phyloP scores from a whole-genome alignment of 78 protist genomes.

The Planoprotostelium fungivorum region DNA sequence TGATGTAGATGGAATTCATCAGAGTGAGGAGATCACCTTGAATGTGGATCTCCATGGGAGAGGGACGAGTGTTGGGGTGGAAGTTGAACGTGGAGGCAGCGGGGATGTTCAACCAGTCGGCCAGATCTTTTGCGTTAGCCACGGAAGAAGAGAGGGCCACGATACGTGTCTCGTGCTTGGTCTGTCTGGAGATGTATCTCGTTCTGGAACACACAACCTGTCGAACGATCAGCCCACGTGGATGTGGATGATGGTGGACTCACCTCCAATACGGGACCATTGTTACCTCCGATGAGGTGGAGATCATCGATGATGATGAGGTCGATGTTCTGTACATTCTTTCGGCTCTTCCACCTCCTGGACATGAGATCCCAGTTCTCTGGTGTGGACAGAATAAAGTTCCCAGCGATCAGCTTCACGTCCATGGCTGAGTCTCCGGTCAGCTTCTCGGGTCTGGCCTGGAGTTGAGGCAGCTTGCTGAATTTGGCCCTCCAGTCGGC shows the following conservation, averaged over 20 bases:
- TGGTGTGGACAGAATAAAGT: conserved; percentile 87
- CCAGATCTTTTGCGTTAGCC: conserved; percentile 97
- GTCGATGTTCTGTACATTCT: conserved; percentile 73
- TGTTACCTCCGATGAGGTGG: conserved; percentile 94
- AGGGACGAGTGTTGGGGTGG: conserved; percentile 96
- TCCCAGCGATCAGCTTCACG: background rate
- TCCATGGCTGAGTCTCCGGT: background rate
- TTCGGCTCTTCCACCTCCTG: conserved; percentile 90
- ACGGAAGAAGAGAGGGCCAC: conserved; percentile 98
- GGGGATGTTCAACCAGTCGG: conserved; percentile 94
- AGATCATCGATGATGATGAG: conserved; percentile 94
- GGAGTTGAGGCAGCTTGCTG: background rate
- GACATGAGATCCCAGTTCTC: conserved; percentile 99
- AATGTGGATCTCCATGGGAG: conserved; percentile 86
- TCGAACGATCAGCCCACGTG: background rate
- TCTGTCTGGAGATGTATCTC: conserved; percentile 77
- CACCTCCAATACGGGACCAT: conserved; percentile 97
- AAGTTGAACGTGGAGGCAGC: conserved; percentile 92
- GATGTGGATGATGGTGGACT: conserved; percentile 63
- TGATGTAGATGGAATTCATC: background rate
- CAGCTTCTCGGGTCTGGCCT: background rate
- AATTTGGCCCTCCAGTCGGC: conserved; percentile 90
- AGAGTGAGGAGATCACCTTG: conserved; percentile 23
- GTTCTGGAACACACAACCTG: conserved; percentile 66
- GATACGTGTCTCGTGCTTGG: conserved; percentile 76